Conservation (phyloP, 495 filamentous ascomycete genomes). For the Margaritispora aquatica region DNA sequence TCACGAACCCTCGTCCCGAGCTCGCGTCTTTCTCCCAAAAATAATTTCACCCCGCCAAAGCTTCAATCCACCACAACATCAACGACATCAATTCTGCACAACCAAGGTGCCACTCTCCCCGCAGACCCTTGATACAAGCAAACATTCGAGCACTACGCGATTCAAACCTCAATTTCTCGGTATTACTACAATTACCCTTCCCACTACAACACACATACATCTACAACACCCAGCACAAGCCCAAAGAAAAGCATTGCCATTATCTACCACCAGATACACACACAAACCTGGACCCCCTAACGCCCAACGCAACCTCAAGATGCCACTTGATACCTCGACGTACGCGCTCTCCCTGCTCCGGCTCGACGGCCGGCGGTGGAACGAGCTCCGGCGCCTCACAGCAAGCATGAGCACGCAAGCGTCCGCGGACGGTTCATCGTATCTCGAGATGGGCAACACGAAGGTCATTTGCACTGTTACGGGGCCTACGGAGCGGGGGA, state of each 20-base stretch:
- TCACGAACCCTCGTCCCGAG: not conserved
- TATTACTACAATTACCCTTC: not conserved
- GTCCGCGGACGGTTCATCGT: slow-evolving; percentile 81
- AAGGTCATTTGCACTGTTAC: slow-evolving; percentile 89
- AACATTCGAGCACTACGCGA: too few relatives aligned
- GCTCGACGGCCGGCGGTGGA: slow-evolving; percentile 94
- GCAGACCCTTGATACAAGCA: too few relatives aligned
- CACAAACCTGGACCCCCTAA: not conserved
- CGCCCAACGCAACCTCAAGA: slow-evolving; percentile 30
- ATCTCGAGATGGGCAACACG: slow-evolving; percentile 94
- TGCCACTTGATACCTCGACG: slow-evolving; percentile 88
- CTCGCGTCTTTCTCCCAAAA: not conserved
- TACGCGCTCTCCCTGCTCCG: slow-evolving; percentile 83
- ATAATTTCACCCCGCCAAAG: not conserved
- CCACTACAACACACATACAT: too few relatives aligned
- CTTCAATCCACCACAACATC: not conserved
- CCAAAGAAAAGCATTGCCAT: too few relatives aligned
- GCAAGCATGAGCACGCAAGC: slow-evolving; percentile 89
- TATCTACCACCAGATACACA: too few relatives aligned
- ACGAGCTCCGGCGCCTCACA: slow-evolving; percentile 85
- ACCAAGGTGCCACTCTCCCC: not conserved
- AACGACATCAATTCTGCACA: not conserved
- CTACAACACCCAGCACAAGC: too few relatives aligned
- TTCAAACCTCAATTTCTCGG: not conserved
- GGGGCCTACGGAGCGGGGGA: slow-evolving; percentile 63